Percentiles rank a stretch among this genome's conserved stretches.
phyloP scores from a whole-genome alignment of 78 protist genomes.

The Tieghemostelium lacteum region DNA sequence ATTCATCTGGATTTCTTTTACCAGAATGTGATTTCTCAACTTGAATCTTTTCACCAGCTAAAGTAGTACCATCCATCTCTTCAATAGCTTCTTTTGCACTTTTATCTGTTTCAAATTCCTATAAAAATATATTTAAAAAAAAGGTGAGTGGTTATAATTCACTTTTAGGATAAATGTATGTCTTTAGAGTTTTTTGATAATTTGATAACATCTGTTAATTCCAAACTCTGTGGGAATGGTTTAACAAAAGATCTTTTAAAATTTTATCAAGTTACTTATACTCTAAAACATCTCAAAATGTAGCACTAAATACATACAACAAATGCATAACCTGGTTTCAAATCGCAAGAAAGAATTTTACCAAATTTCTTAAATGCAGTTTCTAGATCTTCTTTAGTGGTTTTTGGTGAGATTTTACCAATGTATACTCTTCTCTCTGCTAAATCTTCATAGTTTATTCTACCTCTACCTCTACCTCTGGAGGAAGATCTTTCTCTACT shows the following conservation, averaged over 20 bases:
- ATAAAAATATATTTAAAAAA: slow-evolving; percentile 2
- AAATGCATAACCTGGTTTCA: slow-evolving; percentile 60
- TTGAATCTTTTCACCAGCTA: slow-evolving; percentile 47
- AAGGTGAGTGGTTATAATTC: too few relatives aligned
- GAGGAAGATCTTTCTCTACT: slow-evolving; percentile 20
- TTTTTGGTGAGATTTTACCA: slow-evolving; percentile 28
- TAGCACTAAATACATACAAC: slow-evolving; percentile 54
- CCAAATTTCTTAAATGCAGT: slow-evolving; percentile 39
- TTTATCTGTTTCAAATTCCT: slow-evolving; percentile 73
- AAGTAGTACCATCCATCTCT: slow-evolving; percentile 5
- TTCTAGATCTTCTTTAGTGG: slow-evolving; percentile 1
- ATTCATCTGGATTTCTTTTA: slow-evolving; percentile 57
- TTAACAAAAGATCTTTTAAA: too few relatives aligned
- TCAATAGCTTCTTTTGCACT: slow-evolving; percentile 67
- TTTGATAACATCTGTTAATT: too few relatives aligned
- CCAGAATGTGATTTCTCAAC: slow-evolving; percentile 71
- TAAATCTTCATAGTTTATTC: neutral
- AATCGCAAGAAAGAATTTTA: slow-evolving; percentile 23
- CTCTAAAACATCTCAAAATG: too few relatives aligned
- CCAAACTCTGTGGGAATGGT: too few relatives aligned
- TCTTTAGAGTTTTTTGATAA: neutral
- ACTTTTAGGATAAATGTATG: too few relatives aligned
- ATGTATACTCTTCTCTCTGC: slow-evolving; percentile 57
- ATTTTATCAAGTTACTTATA: neutral
- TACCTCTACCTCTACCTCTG: neutral